phyloP scores from a whole-genome alignment of 2,329 filamentous ascomycete species.

The Dothidotthia symphoricarpi region DNA sequence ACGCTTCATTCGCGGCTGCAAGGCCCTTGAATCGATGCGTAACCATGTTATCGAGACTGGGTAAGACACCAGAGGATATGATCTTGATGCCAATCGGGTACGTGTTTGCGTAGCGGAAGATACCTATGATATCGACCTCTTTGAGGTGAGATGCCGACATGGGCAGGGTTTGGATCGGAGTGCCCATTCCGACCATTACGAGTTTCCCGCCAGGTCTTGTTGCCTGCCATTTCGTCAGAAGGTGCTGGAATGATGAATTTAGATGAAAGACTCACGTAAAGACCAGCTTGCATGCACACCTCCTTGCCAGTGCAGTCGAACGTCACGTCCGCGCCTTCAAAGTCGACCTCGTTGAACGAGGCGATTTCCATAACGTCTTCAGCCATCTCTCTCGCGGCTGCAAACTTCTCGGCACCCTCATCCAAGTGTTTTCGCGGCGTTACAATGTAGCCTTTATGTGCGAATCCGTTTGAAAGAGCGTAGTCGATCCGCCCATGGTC shows the following conservation, averaged over 20 bases:
- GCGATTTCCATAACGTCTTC: constrained; percentile 39
- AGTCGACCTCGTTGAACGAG: constrained; percentile 37
- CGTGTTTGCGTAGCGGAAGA: constrained; percentile 56
- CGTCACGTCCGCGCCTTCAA: constrained; percentile 43
- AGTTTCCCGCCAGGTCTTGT: constrained; percentile 52
- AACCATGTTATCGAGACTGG: constrained; percentile 52
- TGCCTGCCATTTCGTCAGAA: constrained; percentile 29
- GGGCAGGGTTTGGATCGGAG: constrained; percentile 54
- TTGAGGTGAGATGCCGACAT: constrained; percentile 55
- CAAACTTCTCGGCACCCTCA: constrained; percentile 35
- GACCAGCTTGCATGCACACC: constrained; percentile 45
- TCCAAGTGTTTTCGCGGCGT: constrained; percentile 21
- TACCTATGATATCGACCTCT: constrained; percentile 58
- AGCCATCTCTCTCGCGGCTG: constrained; percentile 38
- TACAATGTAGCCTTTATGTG: constrained; percentile 41
- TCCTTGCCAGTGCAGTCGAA: constrained; percentile 47
- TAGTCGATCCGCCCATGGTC: constrained; percentile 43
- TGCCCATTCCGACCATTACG: constrained; percentile 58
- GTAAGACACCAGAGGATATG: constrained; percentile 51
- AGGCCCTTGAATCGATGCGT: constrained; percentile 53
- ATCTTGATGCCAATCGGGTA: constrained; percentile 57
- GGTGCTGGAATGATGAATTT: not conserved
- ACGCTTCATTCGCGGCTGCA: constrained; percentile 52
- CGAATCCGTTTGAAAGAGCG: constrained; percentile 41
- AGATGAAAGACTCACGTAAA: constrained; percentile 34